phyloP scores from a whole-genome alignment of 1,139 yeast genomes.

The Arxiozyma telluris region DNA sequence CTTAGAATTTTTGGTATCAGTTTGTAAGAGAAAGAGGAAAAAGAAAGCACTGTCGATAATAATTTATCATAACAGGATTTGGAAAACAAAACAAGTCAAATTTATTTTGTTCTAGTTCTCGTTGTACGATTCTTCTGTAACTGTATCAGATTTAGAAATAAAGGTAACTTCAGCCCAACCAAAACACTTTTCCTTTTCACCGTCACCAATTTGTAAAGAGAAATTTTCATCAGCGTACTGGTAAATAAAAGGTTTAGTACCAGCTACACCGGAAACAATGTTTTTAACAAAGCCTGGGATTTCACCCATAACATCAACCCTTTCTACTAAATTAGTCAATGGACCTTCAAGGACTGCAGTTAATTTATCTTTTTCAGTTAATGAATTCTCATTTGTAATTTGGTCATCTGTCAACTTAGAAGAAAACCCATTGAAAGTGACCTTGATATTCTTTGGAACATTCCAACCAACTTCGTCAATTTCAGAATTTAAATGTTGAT shows the following conservation, averaged over 20 bases:
- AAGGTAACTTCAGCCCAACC: constrained; percentile 83
- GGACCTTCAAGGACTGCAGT: constrained; percentile 44
- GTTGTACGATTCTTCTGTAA: constrained; percentile 23
- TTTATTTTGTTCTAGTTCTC: constrained; percentile 11
- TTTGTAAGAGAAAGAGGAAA: not conserved
- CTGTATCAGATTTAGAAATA: constrained; percentile 37
- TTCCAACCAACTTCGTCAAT: constrained; percentile 88
- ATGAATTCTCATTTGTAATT: constrained; percentile 24
- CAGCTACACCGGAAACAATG: constrained; percentile 89
- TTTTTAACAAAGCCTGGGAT: constrained; percentile 89
- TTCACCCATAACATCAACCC: constrained; percentile 97
- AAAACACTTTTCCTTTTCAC: constrained; percentile 42
- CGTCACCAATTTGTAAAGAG: constrained; percentile 31
- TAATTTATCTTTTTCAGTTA: constrained; percentile 12
- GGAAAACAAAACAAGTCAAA: not conserved
- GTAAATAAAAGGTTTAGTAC: constrained; percentile 89
- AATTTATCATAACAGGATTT: too few species aligned
- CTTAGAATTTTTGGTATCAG: not conserved
- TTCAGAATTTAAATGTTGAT: constrained; percentile 50
- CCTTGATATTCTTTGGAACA: constrained; percentile 61
- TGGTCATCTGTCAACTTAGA: constrained; percentile 35
- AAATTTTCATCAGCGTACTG: constrained; percentile 53
- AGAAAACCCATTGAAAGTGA: constrained; percentile 46
- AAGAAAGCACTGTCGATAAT: not conserved
- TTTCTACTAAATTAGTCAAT: constrained; percentile 57